Evolutionary conservation across 169 alveolate species (phyloP).

Genomic region (Cryptosporidium felis): DNA sequence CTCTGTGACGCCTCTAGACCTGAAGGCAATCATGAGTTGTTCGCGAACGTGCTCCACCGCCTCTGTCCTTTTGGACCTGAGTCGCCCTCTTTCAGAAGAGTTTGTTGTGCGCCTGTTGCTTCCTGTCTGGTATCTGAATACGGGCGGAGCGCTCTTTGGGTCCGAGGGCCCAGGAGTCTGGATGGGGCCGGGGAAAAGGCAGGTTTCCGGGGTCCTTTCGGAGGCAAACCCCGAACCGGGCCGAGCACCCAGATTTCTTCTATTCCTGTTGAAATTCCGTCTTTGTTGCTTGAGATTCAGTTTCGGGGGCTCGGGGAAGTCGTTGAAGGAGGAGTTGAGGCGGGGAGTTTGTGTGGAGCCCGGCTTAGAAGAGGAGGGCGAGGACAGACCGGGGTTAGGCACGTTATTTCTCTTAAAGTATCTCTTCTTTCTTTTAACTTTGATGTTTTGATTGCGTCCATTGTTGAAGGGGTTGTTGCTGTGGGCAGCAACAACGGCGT

Average conservation of each 20-base stretch:
- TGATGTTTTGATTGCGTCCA: neutral
- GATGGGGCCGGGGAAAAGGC: too few species aligned
- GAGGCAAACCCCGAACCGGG: neutral
- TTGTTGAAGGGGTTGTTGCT: conserved; percentile 44
- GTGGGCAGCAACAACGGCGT: conserved; percentile 64
- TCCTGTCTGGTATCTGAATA: neutral
- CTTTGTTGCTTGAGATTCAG: neutral
- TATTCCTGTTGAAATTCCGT: conserved; percentile 9
- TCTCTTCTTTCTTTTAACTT: conserved; percentile 48
- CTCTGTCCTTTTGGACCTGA: conserved; percentile 21
- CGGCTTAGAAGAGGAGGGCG: neutral
- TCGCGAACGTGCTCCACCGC: conserved; percentile 71
- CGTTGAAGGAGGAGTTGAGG: neutral
- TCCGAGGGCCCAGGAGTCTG: too few species aligned
- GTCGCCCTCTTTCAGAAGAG: conserved; percentile 17
- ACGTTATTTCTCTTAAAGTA: neutral
- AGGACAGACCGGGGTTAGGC: neutral
- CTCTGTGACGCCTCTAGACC: conserved; percentile 49
- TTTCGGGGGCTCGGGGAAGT: conserved; percentile 21
- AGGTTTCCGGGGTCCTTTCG: neutral
- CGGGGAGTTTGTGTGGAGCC: neutral
- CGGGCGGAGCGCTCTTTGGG: too few species aligned
- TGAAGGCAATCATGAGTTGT: conserved; percentile 30
- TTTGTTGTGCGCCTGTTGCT: neutral
- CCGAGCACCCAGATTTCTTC: neutral